These are phyloP conservation scores for Backusella westeae DNA, from an alignment of 192 early-diverging fungal species.

Conservation along the genomic window DNA sequence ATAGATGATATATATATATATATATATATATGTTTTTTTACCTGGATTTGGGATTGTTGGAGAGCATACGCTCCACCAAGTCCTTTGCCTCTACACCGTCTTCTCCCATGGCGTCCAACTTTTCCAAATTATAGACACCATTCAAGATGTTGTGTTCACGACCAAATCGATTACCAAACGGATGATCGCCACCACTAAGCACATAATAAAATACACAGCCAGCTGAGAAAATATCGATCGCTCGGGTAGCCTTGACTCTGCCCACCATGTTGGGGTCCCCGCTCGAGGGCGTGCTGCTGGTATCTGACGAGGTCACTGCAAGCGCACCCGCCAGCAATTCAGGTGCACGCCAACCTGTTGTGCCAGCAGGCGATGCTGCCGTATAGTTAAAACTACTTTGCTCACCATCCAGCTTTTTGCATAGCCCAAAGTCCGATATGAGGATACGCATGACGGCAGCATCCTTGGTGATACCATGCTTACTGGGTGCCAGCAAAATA, in stretches of 20 bases:
- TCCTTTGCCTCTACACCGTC: constrained; percentile 86
- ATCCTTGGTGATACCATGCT: constrained; percentile 37
- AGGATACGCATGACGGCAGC: constrained; percentile 59
- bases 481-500: constrained; percentile 76
- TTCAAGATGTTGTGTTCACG: constrained; percentile 90
- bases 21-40: constrained; percentile 13
- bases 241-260: constrained; percentile 66
- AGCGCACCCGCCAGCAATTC: constrained; percentile 61
- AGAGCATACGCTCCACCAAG: constrained; percentile 88
- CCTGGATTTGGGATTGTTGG: constrained; percentile 68
- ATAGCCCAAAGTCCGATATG: constrained; percentile 97
- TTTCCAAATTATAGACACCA: constrained; percentile 67
- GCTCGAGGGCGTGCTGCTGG: neutral
- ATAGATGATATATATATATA: neutral
- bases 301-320: constrained; percentile 2
- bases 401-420: constrained; percentile 90
- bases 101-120: constrained; percentile 66
- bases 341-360: constrained; percentile 96
- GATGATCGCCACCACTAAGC: constrained; percentile 86
- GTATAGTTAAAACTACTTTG: constrained; percentile 96
- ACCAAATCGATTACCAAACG: constrained; percentile 90
- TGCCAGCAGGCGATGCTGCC: constrained; percentile 74
- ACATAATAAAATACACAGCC: constrained; percentile 97
- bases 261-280: constrained; percentile 26
- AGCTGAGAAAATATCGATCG: constrained; percentile 94